Base-by-base conservation (phyloP, 148 eudicot species). In the Agrostemma githago region DNA sequence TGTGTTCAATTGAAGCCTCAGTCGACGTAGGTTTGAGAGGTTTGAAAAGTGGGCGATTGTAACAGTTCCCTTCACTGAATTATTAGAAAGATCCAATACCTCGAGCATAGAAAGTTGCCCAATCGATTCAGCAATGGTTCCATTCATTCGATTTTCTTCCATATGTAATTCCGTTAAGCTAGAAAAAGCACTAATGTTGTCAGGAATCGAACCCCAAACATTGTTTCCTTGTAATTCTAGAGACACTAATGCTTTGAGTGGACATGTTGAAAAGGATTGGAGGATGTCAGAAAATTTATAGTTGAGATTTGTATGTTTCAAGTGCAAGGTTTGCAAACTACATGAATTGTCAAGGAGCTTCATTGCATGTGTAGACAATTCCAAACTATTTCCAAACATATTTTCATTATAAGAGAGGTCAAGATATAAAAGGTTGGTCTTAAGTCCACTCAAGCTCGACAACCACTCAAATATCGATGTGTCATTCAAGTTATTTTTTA, bases 41-140 rank as follows among this genome's bases (percentile, higher is more conserved):
- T 79, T 80, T 3, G 77, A 41, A 17, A 84, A 26, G 16, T 75
- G 82, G 10, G 17, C 38, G 10, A 72, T 41, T 3, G 76, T 66
- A 66, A 84, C 6, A 37, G 42, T 63, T 10, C 79, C 87, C 71
- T 73, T 43, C 0, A 80, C 62, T 1, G 56, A 79, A 63, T 86
- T 86, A 0, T 26, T 54, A 67, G 68, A 34, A 6, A 65, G 62
- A 26, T 26, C 34, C 34, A 26, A 26, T 26, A 26, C 34, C 34
- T 26, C 34, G 34, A 26, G 34, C 34, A 26, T 26, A 26, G 34
- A 26, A 26, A 26, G 34, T 26, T 26, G 0, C 34, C 34, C 34
- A 26, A 26, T 26, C 34, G 34, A 26, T 1, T 26, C 1, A 26
- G 34, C 34, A 26, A 26, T 26, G 34, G 34, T 26, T 26, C 34